Percentiles rank a stretch among this genome's conserved stretches.
Evolutionary conservation across 2,329 filamentous ascomycete species (phyloP).

Genomic region (Colletotrichum spaethianum): DNA sequence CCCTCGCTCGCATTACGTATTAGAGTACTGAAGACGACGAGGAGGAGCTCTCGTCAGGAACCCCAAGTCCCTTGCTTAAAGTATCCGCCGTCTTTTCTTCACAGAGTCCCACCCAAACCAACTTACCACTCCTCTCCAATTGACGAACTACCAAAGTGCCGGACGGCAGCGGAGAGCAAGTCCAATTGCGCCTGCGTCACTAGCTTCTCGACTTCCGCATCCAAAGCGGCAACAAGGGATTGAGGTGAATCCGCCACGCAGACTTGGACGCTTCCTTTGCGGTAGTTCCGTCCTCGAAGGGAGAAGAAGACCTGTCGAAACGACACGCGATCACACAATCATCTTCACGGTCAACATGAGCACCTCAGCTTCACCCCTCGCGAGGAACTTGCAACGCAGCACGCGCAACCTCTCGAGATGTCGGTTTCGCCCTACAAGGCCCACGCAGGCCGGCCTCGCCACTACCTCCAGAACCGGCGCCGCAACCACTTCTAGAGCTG

Average conservation of each 20-base stretch:
- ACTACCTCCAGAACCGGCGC: constrained; percentile 24
- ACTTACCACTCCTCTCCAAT: background rate
- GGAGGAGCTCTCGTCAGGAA: constrained; percentile 4
- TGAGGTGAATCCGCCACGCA: background rate
- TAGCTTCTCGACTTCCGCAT: background rate
- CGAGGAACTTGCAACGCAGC: constrained; percentile 57
- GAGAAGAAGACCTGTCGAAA: background rate
- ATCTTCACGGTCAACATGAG: constrained; percentile 21
- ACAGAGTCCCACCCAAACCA: background rate
- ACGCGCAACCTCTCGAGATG: constrained; percentile 50
- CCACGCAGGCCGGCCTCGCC: constrained; percentile 28
- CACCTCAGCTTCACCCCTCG: constrained; percentile 49
- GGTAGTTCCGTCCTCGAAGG: background rate
- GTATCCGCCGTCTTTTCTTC: constrained; percentile 20
- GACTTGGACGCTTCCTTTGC: background rate
- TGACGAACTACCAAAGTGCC: constrained; percentile 3
- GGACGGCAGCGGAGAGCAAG: background rate
- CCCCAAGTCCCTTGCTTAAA: constrained; percentile 8
- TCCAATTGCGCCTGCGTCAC: constrained; percentile 13
- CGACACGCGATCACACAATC: background rate
- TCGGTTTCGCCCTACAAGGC: constrained; percentile 47
- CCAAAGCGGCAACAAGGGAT: background rate
- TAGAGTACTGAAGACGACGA: constrained; percentile 12
- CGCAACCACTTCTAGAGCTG: constrained; percentile 12
- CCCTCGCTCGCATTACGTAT: constrained; percentile 36